phyloP scores from a whole-genome alignment of 2,329 filamentous ascomycete species.

The Colletotrichum theobromicola region DNA sequence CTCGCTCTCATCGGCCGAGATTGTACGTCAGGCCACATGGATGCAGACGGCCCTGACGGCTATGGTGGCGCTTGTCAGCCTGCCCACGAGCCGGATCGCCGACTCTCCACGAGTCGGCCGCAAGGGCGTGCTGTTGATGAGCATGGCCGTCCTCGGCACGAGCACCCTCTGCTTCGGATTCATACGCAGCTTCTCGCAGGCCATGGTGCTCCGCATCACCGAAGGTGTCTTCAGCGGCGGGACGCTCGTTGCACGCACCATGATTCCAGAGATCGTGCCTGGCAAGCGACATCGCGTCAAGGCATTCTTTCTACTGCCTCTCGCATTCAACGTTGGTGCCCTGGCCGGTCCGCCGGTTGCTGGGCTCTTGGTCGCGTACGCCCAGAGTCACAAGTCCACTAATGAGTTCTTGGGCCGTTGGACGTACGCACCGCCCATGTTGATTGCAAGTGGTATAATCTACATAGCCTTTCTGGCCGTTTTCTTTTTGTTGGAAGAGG shows the following conservation, averaged over 20 bases:
- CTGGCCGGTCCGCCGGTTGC: neutral
- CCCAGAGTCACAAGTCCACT: neutral
- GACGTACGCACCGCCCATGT: neutral
- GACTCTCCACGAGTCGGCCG: neutral
- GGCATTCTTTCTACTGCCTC: neutral
- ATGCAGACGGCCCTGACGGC: neutral
- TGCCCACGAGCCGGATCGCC: neutral
- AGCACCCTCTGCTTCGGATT: neutral
- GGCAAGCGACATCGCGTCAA: neutral
- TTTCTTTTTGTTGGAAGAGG: neutral
- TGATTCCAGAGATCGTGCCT: neutral
- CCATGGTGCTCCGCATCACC: neutral
- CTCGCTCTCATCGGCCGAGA: neutral
- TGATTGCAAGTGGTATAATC: neutral
- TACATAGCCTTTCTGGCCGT: neutral
- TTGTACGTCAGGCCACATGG: neutral
- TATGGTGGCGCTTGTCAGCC: neutral
- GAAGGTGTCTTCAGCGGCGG: neutral
- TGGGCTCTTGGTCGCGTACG: neutral
- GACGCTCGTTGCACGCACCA: neutral
- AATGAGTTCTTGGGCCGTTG: neutral
- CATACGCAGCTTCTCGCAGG: neutral
- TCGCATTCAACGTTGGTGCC: neutral
- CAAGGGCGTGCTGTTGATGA: neutral
- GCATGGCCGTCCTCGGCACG: neutral